phyloP scores from a whole-genome alignment of 2,329 filamentous ascomycete genomes.

The Diaporthe citri region DNA sequence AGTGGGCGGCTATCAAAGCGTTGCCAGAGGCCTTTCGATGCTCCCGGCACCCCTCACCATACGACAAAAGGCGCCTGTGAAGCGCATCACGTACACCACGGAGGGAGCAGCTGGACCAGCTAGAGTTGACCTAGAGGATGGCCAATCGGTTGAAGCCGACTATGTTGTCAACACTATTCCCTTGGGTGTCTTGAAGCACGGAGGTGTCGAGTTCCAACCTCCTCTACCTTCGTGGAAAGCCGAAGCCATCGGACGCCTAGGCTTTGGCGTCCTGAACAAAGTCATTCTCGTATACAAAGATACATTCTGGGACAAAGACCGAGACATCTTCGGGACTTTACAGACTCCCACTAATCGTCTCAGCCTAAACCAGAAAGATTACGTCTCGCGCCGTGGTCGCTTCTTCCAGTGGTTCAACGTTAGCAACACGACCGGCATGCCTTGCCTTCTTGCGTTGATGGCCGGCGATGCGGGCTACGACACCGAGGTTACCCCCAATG shows the following conservation, averaged over 20 bases:
- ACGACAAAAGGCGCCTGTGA: constrained; percentile 78
- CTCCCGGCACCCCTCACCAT: constrained; percentile 83
- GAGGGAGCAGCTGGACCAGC: constrained; percentile 62
- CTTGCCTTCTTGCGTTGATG: constrained; percentile 92
- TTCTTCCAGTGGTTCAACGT: constrained; percentile 99
- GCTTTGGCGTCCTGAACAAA: constrained; percentile 96
- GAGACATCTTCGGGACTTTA: constrained; percentile 94
- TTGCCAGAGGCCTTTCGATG: constrained; percentile 87
- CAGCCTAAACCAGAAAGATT: constrained; percentile 84
- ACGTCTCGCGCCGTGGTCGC: constrained; percentile 82
- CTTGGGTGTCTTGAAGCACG: constrained; percentile 90
- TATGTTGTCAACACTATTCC: constrained; percentile 91
- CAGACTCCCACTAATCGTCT: constrained; percentile 77
- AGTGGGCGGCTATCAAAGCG: constrained; percentile 91
- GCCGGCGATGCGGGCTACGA: constrained; percentile 93
- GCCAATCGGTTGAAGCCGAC: constrained; percentile 84
- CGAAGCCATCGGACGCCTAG: constrained; percentile 83
- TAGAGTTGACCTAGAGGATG: constrained; percentile 81
- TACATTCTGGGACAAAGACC: constrained; percentile 89
- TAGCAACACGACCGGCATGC: constrained; percentile 88
- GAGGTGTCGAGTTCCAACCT: constrained; percentile 86
- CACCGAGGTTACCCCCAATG: constrained; percentile 82
- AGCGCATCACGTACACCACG: constrained; percentile 75
- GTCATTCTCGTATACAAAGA: constrained; percentile 90
- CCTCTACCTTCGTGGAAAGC: constrained; percentile 89